These are phyloP conservation scores for Pseudogymnoascus sp. DNA, from an alignment of 2,329 filamentous ascomycete genomes.

Conservation along the genomic window DNA sequence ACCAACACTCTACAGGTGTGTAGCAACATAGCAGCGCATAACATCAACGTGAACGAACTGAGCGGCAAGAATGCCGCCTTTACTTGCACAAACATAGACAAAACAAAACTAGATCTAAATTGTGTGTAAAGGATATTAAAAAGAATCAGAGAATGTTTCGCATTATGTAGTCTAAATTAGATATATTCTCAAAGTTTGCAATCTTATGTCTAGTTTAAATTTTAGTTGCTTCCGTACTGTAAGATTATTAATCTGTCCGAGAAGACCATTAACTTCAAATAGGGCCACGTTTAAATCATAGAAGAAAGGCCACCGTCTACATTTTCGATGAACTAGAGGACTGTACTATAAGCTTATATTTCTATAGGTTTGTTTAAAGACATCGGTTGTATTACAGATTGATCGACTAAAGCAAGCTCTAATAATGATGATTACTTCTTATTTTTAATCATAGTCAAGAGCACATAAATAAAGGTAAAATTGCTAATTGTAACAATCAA, in stretches of 20 bases:
- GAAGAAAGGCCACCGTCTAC: not conserved
- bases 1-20: slow-evolving; percentile 18
- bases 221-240: no score
- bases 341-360: no score
- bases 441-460: not conserved
- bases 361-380: no score
- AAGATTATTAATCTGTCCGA: not conserved
- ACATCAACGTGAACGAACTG: slow-evolving; percentile 39
- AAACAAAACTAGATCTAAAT: slow-evolving; percentile 25
- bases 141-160: not conserved
- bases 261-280: not conserved
- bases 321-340: not conserved
- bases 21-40: slow-evolving; percentile 37
- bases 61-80: slow-evolving; percentile 36
- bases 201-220: no score
- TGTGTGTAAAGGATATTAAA: not conserved
- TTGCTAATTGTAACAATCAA: not conserved
- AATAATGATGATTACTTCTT: not conserved
- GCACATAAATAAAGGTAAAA: not conserved
- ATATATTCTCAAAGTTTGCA: not conserved
- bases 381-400: no score
- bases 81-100: slow-evolving; percentile 38
- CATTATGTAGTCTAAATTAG: not conserved
- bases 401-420: not conserved
- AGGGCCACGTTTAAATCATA: not conserved